phyloP scores from a whole-genome alignment of 345 rosid genomes.

The Hibiscus syriacus region DNA sequence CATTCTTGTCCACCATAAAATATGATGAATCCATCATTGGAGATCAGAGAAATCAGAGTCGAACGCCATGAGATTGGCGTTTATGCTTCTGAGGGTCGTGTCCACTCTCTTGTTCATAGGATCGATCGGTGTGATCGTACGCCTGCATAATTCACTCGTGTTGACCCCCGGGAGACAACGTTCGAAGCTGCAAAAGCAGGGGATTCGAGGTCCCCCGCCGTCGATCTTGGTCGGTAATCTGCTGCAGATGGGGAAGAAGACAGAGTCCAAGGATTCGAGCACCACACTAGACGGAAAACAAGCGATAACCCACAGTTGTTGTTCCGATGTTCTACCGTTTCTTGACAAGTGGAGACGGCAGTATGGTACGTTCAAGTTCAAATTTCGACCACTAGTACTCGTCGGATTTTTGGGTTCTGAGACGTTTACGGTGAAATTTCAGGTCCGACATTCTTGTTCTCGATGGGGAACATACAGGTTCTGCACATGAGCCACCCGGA shows the following conservation, averaged over 20 bases:
- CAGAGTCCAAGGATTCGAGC: background rate
- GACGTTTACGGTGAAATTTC: background rate
- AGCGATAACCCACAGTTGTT: slow-evolving; percentile 18
- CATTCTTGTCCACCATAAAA: background rate
- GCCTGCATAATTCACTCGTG: background rate
- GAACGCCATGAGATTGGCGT: background rate
- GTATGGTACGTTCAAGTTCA: slow-evolving; percentile 14
- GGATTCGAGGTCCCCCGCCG: slow-evolving; percentile 32
- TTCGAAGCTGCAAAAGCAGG: slow-evolving; percentile 27
- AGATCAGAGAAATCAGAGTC: background rate
- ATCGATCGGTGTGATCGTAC: background rate
- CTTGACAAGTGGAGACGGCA: slow-evolving; percentile 24
- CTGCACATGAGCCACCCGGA: slow-evolving; percentile 12
- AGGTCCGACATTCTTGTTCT: slow-evolving; percentile 17
- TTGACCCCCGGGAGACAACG: slow-evolving; percentile 25
- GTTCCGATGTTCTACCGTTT: slow-evolving; percentile 21
- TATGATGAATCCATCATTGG: background rate
- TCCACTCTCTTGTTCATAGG: background rate
- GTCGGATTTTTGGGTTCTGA: background rate
- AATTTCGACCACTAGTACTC: background rate
- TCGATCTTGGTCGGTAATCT: slow-evolving; percentile 31
- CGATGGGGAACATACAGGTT: slow-evolving; percentile 14
- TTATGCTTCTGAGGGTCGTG: background rate
- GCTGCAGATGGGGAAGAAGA: slow-evolving; percentile 24
- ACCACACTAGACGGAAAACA: background rate